phyloP scores from a whole-genome alignment of 2,329 filamentous ascomycete species.

The Zymoseptoria tritici region DNA sequence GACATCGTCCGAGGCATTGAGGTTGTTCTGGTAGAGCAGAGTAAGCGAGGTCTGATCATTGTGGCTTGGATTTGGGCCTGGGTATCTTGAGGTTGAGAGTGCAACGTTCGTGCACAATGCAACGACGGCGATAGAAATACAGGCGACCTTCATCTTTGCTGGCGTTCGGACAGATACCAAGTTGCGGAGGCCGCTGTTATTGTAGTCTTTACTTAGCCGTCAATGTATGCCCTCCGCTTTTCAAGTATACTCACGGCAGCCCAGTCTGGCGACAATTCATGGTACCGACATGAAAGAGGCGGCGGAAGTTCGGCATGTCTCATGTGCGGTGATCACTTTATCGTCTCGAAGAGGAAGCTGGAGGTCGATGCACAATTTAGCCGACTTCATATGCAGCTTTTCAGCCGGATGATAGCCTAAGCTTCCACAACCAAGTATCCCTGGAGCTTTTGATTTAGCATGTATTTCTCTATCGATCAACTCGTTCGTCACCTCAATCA shows the following conservation, averaged over 20 bases:
- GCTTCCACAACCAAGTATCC: not conserved
- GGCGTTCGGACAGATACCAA: not conserved
- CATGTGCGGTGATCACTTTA: not conserved
- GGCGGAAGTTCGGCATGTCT: not conserved
- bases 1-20: slow-evolving; percentile 46
- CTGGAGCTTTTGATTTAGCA: not conserved
- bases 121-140: not conserved
- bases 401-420: not conserved
- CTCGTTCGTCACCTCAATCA: slow-evolving; percentile 5
- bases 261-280: not conserved
- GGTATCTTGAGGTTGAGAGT: not conserved
- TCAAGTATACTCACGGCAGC: not conserved
- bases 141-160: not conserved
- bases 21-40: slow-evolving; percentile 48
- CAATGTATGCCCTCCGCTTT: not conserved
- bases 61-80: not conserved
- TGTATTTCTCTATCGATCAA: not conserved
- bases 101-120: not conserved
- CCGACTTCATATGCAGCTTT: not conserved
- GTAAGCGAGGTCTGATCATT: slow-evolving; percentile 42
- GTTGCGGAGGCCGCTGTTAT: not conserved
- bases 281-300: not conserved
- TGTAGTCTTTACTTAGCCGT: not conserved
- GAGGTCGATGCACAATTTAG: not conserved
- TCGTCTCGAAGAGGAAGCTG: not conserved